These are phyloP conservation scores for Pichia sp. DNA, from an alignment of 1,139 yeast species.

Conservation along the genomic window DNA sequence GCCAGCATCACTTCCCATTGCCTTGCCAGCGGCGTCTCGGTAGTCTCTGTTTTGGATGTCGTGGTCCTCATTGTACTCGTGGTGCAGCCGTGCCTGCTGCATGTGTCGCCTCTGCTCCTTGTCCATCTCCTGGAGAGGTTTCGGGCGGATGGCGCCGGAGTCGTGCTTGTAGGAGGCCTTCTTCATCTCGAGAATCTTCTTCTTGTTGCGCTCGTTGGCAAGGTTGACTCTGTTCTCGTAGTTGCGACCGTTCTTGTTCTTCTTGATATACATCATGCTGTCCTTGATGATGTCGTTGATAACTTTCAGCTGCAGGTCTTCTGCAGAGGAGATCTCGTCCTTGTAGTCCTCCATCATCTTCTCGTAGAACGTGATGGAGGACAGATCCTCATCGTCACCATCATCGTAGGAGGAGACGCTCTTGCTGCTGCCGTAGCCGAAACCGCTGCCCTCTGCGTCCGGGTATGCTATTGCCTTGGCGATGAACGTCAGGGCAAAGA, in stretches of 20 bases:
- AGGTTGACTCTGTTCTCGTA: not conserved
- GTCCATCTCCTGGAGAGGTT: not conserved
- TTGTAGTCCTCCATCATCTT: slow-evolving; percentile 6
- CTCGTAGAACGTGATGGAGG: slow-evolving; percentile 7
- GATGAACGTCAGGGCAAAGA: not conserved
- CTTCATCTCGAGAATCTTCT: not conserved
- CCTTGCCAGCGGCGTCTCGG: not conserved
- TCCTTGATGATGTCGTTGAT: slow-evolving; percentile 2
- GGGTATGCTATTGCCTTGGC: not conserved
- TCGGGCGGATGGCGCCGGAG: slow-evolving; percentile 1
- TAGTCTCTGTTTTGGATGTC: not conserved
- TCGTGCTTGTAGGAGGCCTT: not conserved
- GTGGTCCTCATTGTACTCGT: not conserved
- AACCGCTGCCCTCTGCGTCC: not conserved
- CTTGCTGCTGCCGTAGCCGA: too few species aligned
- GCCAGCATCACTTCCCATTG: too few species aligned
- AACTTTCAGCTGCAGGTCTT: slow-evolving; percentile 3
- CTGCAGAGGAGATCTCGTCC: slow-evolving; percentile 3
- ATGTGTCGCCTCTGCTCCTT: not conserved
- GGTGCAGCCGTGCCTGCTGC: not conserved
- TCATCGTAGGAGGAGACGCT: not conserved
- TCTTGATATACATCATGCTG: not conserved
- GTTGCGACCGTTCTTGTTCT: not conserved
- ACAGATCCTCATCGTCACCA: not conserved
- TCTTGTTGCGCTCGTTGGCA: slow-evolving; percentile 2